Base-by-base conservation (phyloP, 345 rosid genomes). In the Citrus trifoliata region DNA sequence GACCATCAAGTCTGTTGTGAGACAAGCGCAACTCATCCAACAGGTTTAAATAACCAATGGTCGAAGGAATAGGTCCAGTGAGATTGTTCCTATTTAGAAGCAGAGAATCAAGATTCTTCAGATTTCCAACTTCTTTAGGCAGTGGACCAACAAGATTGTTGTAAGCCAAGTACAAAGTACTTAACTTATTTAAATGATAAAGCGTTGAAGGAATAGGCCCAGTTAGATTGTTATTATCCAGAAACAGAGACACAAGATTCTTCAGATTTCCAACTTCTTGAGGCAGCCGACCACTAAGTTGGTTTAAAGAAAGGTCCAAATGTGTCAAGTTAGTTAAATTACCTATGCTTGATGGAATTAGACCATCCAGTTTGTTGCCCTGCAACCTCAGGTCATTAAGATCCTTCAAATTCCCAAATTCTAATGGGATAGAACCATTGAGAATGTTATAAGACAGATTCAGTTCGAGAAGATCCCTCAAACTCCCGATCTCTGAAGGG, bases 231-330 rank as follows among this genome's bases (percentile, higher is more conserved):
- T 33, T 66, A 18, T 10, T 33, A 66, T 40, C 37, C 24, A 66
- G 3, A 8, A 4, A 3, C 5, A 66, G 37, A 3, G 0, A 2
- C 0, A 0, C 0, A 2, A 66, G 25, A 6, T 16, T 33, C 25
- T 7, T 56, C 46, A 76, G 32, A 67, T 67, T 67, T 30, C 59
- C 73, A 7, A 77, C 5, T 13, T 5, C 13, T 2, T 0, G 10
- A 4, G 76, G 76, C 2, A 71, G 6, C 2, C 10, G 8, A 32
- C 72, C 81, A 2, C 1, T 7, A 3, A 71, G 12, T 0, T 4
- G 10, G 24, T 78, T 78, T 0, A 0, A 1, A 1, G 13, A 1
- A 0, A 77, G 74, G 8, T 5, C 0, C 27, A 56, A 7, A 16
- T 16, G 0, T 10, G 12, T 64, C 60, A 73, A 22, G 10, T 53